phyloP scores from a whole-genome alignment of 2,329 filamentous ascomycete species.

The Aspergillus oerlinghausenensis region DNA sequence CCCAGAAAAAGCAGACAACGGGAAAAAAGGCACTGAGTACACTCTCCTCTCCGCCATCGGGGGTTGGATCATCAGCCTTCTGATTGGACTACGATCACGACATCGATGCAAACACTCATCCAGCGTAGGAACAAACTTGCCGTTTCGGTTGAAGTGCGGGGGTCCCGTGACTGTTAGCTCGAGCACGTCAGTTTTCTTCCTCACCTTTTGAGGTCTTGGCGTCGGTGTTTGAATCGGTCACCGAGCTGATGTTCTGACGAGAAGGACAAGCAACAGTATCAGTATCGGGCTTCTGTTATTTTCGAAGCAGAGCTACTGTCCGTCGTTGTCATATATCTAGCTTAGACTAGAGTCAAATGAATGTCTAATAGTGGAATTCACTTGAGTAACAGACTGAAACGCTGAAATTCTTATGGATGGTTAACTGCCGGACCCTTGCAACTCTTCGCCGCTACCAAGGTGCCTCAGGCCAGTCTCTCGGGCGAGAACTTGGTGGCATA shows the following conservation, averaged over 20 bases:
- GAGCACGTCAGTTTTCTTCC: constrained; percentile 26
- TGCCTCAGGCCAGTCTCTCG: neutral
- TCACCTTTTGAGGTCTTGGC: constrained; percentile 20
- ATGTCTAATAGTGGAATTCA: neutral
- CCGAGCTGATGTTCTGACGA: neutral
- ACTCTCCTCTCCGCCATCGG: constrained; percentile 31
- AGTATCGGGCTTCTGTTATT: too few species aligned
- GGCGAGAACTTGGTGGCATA: constrained; percentile 1
- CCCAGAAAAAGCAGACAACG: constrained; percentile 13
- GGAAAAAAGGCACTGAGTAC: neutral
- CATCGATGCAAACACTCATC: constrained; percentile 37
- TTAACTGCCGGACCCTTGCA: too few species aligned
- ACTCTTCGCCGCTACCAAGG: too few species aligned
- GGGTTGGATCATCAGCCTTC: constrained; percentile 29
- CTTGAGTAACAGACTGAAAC: neutral
- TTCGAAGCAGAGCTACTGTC: neutral
- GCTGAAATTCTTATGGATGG: neutral
- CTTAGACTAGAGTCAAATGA: neutral
- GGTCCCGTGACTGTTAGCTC: constrained; percentile 23
- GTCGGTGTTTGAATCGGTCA: neutral
- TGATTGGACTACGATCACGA: constrained; percentile 44
- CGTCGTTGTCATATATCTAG: neutral
- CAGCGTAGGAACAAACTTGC: constrained; percentile 26
- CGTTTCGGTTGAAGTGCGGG: constrained; percentile 21
- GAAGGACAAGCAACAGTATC: neutral